Evolutionary conservation across 495 filamentous ascomycete genomes (phyloP), one percentile per base, ranked within the genome.

Genomic region (Letharia lupina): DNA sequence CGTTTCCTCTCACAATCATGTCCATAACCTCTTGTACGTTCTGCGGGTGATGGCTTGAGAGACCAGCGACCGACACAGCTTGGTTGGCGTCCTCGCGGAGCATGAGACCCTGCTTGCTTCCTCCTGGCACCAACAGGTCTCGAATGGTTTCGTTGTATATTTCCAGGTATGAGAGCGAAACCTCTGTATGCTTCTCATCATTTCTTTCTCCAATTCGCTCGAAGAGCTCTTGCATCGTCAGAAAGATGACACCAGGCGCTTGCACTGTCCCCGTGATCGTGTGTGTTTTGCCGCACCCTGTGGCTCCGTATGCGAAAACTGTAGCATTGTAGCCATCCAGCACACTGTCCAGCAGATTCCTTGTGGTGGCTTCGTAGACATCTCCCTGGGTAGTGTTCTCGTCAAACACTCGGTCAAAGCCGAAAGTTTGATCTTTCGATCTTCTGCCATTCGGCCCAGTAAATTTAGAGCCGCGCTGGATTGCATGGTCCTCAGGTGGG

Each of bases 101-200:
- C 87, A 95, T 96, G 70, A 99, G 76, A 20, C 90, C 90, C 67
- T 85, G 83, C 75, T 96, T 98, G 74, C 87, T 89, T 42, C 88
- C 90, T 37, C 90, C 89, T 7, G 90, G 89, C 28, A 96, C 87
- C 15, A 99, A 83, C 70, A 99, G 78, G 75, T 99, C 94, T 50
- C 94, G 89, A 67, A 99, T 99, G 0, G 93, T 98, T 76, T 99
- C 94, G 73, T 99, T 99, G 80, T 99, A 99, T 58, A 99, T 99
- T 73, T 99, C 94, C 20, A 99, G 84, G 75, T 98, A 99, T 0
- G 93, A 97, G 15, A 99, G 86, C 0, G 92, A 91, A 44, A 99
- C 76, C 71, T 97, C 92, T 23, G 91, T 93, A 20, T 86, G 80
- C 73, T 98, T 98, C 65, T 97, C 92, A 61, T 85, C 83, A 48